These are phyloP conservation scores for Thalassiosira mediterranea DNA, from an alignment of 352 stramenopile genomes.

Conservation along the genomic window DNA sequence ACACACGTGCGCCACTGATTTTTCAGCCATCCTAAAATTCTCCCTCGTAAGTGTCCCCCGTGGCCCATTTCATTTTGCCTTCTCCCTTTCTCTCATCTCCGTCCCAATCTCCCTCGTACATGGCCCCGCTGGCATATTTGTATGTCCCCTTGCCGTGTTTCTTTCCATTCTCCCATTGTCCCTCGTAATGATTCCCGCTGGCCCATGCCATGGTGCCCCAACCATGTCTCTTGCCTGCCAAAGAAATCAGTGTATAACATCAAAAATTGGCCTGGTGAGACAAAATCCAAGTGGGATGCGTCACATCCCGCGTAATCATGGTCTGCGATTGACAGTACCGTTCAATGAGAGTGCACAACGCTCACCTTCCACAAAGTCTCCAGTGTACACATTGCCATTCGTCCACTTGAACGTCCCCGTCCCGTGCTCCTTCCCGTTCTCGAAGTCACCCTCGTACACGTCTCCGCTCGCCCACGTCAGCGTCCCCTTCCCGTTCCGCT, in stretches of 20 bases:
- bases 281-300: constrained; percentile 46
- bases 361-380: constrained; percentile 61
- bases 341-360: constrained; percentile 84
- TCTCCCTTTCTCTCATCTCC: neutral
- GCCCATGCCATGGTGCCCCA: constrained; percentile 6
- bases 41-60: neutral
- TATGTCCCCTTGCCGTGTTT: neutral
- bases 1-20: too few relatives aligned
- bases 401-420: constrained; percentile 67
- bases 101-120: neutral
- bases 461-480: constrained; percentile 83
- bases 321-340: constrained; percentile 84
- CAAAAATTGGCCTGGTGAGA: constrained; percentile 50
- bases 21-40: too few relatives aligned
- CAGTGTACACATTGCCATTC: constrained; percentile 55
- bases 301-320: constrained; percentile 88
- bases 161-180: constrained; percentile 19
- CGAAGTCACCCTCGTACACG: constrained; percentile 28
- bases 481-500: constrained; percentile 82
- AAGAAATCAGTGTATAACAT: constrained; percentile 89
- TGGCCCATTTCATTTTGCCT: neutral
- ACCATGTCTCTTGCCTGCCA: constrained; percentile 70
- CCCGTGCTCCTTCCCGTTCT: constrained; percentile 1
- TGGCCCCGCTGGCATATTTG: neutral
- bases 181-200: constrained; percentile 16